Evolutionary conservation across 129 eudicot genomes (phyloP).

Genomic region (Flaveria robusta): DNA sequence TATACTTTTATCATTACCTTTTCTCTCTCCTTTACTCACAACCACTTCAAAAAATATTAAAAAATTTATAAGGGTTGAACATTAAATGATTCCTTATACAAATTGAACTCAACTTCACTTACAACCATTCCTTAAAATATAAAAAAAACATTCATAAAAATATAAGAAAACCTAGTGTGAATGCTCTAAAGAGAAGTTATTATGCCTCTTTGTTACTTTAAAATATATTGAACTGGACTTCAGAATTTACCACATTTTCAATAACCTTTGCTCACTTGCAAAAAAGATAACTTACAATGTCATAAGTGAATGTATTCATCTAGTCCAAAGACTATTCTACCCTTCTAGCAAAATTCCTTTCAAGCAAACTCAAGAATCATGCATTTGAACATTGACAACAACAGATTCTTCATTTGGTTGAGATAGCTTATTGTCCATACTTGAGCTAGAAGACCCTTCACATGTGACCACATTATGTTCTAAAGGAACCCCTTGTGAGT

Average conservation of each 20-base stretch:
- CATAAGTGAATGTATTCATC: conserved; percentile 11
- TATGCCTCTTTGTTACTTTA: background rate
- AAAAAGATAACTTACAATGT: conserved; percentile 25
- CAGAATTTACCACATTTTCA: background rate
- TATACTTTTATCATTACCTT: too few relatives aligned
- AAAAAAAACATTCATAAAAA: too few relatives aligned
- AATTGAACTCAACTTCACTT: too few relatives aligned
- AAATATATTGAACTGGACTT: background rate
- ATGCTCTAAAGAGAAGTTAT: background rate
- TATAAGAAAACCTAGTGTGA: too few relatives aligned
- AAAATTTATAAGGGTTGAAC: too few relatives aligned
- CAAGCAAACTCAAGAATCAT: conserved; percentile 27
- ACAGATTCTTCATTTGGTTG: conserved; percentile 32
- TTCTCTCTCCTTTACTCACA: too few relatives aligned
- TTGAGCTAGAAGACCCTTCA: conserved; percentile 41
- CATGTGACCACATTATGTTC: conserved; percentile 34
- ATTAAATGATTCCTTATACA: too few relatives aligned
- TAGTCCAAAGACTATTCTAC: conserved; percentile 27
- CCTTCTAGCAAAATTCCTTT: conserved; percentile 28
- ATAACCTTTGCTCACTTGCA: background rate
- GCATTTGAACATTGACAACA: conserved; percentile 30
- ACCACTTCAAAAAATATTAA: too few relatives aligned
- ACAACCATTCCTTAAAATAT: too few relatives aligned
- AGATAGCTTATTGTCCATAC: conserved; percentile 33
- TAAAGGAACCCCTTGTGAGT: conserved; percentile 29